These are phyloP conservation scores for Rhizopus sp. DNA, from an alignment of 371 early-diverging fungal species.

Conservation along the genomic window DNA sequence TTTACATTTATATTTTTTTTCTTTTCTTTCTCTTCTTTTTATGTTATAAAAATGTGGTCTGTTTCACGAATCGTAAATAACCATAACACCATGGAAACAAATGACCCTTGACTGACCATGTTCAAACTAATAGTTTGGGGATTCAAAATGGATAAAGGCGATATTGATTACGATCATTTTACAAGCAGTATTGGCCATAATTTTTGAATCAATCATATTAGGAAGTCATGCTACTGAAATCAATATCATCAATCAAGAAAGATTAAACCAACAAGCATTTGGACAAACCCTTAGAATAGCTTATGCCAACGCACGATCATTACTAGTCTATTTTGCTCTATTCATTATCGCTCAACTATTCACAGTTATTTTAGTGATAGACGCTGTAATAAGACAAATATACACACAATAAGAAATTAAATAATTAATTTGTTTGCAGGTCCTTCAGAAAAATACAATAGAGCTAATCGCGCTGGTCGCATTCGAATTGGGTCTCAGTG, in stretches of 20 bases:
- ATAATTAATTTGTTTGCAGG: conserved; percentile 19
- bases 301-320: conserved; percentile 48
- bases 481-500: conserved; percentile 51
- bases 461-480: conserved; percentile 50
- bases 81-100: background rate
- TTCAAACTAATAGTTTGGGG: conserved; percentile 43
- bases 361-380: conserved; percentile 43
- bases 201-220: conserved; percentile 48
- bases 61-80: conserved; percentile 47
- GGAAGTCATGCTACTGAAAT: conserved; percentile 34
- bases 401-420: background rate
- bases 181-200: conserved; percentile 42
- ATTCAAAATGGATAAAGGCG: conserved; percentile 51
- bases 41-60: conserved; percentile 34
- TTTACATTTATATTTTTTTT: conserved; percentile 9
- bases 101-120: background rate
- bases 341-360: conserved; percentile 52
- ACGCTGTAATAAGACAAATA: conserved; percentile 36
- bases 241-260: conserved; percentile 35
- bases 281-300: conserved; percentile 27
- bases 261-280: conserved; percentile 33
- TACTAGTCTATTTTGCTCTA: conserved; percentile 46
- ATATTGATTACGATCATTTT: conserved; percentile 37
- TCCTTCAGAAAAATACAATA: conserved; percentile 53
- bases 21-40: conserved; percentile 6